A percentile compares a stretch with the other conserved stretches of the same genome.
These are phyloP conservation scores for Escovopsis sp. DNA, from an alignment of 2,329 filamentous ascomycete species.

Conservation along the genomic window DNA sequence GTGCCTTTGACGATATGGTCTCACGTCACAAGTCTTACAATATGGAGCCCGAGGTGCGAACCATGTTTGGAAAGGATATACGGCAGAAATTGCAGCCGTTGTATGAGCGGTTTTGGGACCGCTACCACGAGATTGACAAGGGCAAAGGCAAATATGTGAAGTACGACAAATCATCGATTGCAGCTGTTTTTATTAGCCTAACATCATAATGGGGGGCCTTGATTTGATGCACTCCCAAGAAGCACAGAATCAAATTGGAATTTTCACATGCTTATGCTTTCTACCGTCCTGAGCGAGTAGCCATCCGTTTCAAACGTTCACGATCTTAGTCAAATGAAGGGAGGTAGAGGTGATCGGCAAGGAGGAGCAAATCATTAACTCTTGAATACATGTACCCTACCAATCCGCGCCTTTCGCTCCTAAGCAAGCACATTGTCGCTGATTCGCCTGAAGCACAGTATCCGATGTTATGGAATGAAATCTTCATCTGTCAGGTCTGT, in stretches of 20 bases:
- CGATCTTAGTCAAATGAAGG: background rate
- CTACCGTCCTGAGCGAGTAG: background rate
- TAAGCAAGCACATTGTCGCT: conserved; percentile 38
- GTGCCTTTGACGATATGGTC: conserved; percentile 78
- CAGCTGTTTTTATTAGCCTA: conserved; percentile 45
- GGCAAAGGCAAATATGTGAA: conserved; percentile 97
- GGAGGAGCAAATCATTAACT: conserved; percentile 21
- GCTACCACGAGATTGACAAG: conserved; percentile 95
- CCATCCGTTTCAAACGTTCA: too few species aligned
- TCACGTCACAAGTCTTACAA: conserved; percentile 64
- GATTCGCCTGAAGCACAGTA: conserved; percentile 43
- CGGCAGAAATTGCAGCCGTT: conserved; percentile 86
- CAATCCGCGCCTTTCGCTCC: conserved; percentile 38
- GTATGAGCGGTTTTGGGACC: conserved; percentile 90
- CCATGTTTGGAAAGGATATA: conserved; percentile 67
- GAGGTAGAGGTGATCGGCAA: background rate
- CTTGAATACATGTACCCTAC: conserved; percentile 42
- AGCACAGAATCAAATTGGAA: background rate
- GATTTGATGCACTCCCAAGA: background rate
- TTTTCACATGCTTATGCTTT: background rate
- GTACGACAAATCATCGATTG: conserved; percentile 78
- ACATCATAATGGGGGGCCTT: conserved; percentile 14
- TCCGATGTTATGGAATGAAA: conserved; percentile 51
- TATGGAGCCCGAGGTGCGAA: conserved; percentile 84
- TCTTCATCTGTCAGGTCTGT: conserved; percentile 48